Conservation (phyloP, 345 rosid species). For the Pugionium cornutum region DNA sequence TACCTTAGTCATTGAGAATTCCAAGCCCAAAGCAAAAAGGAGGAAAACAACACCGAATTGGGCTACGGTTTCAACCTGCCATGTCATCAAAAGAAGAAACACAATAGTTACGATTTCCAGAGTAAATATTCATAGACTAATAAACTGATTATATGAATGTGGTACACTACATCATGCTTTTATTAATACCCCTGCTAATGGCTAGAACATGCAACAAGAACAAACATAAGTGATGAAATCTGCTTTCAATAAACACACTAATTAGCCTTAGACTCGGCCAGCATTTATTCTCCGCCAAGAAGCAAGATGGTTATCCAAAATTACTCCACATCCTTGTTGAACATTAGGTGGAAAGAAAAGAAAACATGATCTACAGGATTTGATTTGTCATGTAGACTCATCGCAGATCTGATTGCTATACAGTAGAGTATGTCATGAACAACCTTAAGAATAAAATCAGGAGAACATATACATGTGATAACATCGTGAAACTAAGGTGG, state of each 20-base stretch:
- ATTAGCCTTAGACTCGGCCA: neutral
- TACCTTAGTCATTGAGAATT: constrained; percentile 98
- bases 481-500: neutral
- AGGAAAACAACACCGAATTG: constrained; percentile 99
- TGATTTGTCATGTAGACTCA: neutral
- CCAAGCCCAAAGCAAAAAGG: constrained; percentile 97
- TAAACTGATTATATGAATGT: constrained; percentile 11
- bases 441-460: neutral
- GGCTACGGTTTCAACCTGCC: constrained; percentile 91
- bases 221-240: neutral
- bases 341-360: neutral
- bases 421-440: neutral
- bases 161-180: neutral
- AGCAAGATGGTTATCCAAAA: constrained; percentile 15
- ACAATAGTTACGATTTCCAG: constrained; percentile 1
- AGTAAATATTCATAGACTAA: neutral
- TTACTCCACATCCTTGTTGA: neutral
- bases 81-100: constrained; percentile 28
- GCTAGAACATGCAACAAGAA: neutral
- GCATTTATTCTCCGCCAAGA: neutral
- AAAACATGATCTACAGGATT: neutral
- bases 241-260: neutral
- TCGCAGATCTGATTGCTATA: constrained; percentile 1
- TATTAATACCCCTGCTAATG: neutral
- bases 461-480: neutral